Conservation (phyloP, 2,329 filamentous ascomycete species). For the Atkinsonella hypoxylon region DNA sequence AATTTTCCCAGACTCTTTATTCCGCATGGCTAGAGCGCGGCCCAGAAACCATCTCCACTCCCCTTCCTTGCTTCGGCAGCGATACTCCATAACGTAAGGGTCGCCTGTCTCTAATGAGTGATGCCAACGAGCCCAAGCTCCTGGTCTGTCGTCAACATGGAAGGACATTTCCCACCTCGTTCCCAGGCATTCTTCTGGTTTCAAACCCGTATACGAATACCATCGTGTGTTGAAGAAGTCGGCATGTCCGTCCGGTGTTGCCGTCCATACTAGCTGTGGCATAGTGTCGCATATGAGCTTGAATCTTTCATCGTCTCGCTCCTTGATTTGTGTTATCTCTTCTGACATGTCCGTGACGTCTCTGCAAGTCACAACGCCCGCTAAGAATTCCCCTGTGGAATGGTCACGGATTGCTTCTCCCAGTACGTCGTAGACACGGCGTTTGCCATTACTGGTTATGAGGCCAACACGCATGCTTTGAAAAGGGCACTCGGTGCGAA, state of each 20-base stretch:
- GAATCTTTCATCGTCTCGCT: constrained; percentile 62
- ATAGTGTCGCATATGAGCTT: constrained; percentile 64
- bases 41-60: constrained; percentile 72
- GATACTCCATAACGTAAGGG: constrained; percentile 58
- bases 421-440: constrained; percentile 49
- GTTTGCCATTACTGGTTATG: constrained; percentile 38
- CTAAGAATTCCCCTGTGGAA: constrained; percentile 57
- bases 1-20: constrained; percentile 54
- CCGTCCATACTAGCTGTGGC: constrained; percentile 64
- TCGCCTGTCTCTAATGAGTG: constrained; percentile 55
- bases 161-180: constrained; percentile 51
- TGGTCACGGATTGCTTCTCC: constrained; percentile 59
- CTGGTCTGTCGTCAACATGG: constrained; percentile 55
- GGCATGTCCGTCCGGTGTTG: constrained; percentile 49
- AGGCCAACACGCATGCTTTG: constrained; percentile 50
- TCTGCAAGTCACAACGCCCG: constrained; percentile 58
- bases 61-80: constrained; percentile 53
- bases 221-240: constrained; percentile 71
- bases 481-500: constrained; percentile 49
- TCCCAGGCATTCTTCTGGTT: constrained; percentile 49
- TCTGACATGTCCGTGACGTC: constrained; percentile 61
- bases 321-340: constrained; percentile 56
- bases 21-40: constrained; percentile 54
- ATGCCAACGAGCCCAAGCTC: constrained; percentile 45
- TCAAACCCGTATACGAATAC: constrained; percentile 67